Conservation (phyloP, 192 early-diverging fungal genomes). For the Rhizophagus clarus region DNA sequence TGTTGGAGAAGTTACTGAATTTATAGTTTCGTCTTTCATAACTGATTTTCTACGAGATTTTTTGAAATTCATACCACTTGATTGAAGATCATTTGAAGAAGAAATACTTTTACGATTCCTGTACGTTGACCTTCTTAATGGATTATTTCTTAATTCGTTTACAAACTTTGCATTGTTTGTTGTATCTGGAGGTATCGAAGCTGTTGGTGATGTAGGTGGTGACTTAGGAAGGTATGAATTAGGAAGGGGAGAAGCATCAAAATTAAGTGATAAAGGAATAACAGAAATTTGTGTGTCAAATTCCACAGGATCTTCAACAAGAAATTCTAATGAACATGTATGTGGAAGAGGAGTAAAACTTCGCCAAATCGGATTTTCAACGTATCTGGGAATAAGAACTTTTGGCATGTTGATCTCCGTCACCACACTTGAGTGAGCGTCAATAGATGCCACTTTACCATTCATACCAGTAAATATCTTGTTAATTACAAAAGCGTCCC, state of each 20-base stretch:
- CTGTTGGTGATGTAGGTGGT: neutral
- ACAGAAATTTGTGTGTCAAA: neutral
- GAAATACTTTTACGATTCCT: neutral
- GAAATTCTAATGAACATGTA: conserved; percentile 11
- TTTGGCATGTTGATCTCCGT: conserved; percentile 2
- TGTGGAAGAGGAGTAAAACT: conserved; percentile 1
- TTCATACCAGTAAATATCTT: neutral
- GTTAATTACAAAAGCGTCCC: neutral
- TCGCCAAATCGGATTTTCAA: conserved; percentile 1
- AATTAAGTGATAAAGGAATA: neutral
- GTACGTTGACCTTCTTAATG: neutral
- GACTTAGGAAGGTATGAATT: neutral
- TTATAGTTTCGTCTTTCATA: too few species aligned
- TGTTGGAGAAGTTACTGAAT: neutral
- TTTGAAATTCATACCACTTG: neutral
- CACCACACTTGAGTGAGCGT: neutral
- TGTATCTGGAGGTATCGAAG: neutral
- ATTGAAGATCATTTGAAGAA: neutral
- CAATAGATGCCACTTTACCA: conserved; percentile 1
- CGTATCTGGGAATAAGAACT: neutral
- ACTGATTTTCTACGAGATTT: neutral
- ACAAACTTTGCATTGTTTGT: neutral
- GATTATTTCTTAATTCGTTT: neutral
- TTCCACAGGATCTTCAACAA: neutral
- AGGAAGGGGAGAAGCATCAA: neutral